Percentiles rank a stretch among this genome's conserved stretches.
phyloP scores from a whole-genome alignment of 768 basidiomycete genomes.

The Mycena haematopus region DNA sequence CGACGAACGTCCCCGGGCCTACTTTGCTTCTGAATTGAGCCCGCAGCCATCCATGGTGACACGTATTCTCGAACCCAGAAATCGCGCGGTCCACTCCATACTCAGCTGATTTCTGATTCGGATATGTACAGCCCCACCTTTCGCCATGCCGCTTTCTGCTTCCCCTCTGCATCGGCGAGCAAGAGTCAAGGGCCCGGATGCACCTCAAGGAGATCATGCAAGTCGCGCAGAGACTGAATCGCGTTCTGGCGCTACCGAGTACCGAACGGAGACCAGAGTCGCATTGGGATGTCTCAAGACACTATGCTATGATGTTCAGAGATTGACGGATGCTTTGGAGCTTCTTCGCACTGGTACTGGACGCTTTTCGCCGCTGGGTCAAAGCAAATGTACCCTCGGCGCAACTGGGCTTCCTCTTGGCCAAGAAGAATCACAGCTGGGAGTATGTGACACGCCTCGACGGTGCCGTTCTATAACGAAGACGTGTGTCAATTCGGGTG shows the following conservation, averaged over 20 bases:
- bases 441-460: neutral
- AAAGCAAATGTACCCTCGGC: conserved; percentile 38
- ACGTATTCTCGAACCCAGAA: conserved; percentile 37
- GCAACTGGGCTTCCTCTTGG: conserved; percentile 45
- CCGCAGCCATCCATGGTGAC: conserved; percentile 44
- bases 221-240: conserved; percentile 55
- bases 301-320: too few relatives aligned
- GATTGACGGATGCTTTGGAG: conserved; percentile 24
- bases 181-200: conserved; percentile 62
- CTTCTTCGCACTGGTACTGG: conserved; percentile 37
- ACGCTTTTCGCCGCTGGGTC: conserved; percentile 48
- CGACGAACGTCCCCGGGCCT: conserved; percentile 26
- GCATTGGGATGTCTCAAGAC: too few relatives aligned
- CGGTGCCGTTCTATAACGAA: conserved; percentile 12
- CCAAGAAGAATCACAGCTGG: conserved; percentile 17
- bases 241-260: conserved; percentile 67
- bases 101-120: neutral
- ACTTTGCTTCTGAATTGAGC: conserved; percentile 14
- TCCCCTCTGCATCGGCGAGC: too few relatives aligned
- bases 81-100: too few relatives aligned
- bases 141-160: conserved; percentile 54
- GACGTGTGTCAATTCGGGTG: conserved; percentile 19
- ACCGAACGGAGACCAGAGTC: conserved; percentile 63
- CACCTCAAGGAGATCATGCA: conserved; percentile 60
- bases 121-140: conserved; percentile 6